Conservation (phyloP, 345 rosid species). For the Dovyalis caffra region DNA sequence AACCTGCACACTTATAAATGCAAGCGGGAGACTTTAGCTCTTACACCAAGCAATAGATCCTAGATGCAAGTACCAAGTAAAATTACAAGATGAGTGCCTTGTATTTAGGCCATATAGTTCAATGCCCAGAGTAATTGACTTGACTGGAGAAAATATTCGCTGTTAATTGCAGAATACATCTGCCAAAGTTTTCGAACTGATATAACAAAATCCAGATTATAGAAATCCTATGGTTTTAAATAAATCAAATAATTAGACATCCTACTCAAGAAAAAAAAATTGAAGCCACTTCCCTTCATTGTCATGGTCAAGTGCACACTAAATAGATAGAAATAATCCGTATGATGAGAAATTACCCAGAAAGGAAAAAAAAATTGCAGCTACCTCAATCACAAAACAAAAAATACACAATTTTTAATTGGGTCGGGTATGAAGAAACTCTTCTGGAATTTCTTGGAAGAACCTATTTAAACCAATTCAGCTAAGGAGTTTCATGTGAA, state of each 20-base stretch:
- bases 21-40: no score
- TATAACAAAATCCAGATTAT: neutral
- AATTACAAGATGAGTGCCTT: neutral
- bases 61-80: neutral
- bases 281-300: no score
- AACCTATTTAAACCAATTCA: neutral
- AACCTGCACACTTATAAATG: no score
- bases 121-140: neutral
- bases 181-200: neutral
- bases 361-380: neutral
- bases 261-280: constrained; percentile 7
- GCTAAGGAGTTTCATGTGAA: neutral
- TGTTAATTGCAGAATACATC: neutral
- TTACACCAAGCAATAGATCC: neutral
- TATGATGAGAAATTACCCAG: neutral
- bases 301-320: neutral
- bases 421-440: neutral
- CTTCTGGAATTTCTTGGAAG: neutral
- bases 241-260: neutral
- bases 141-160: no score
- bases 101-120: neutral
- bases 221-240: constrained; percentile 3
- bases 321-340: neutral
- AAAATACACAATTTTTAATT: neutral
- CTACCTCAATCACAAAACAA: neutral